These are phyloP conservation scores for Jaltomata sinuosa DNA, from an alignment of 257 asterid genomes.

Conservation along the genomic window DNA sequence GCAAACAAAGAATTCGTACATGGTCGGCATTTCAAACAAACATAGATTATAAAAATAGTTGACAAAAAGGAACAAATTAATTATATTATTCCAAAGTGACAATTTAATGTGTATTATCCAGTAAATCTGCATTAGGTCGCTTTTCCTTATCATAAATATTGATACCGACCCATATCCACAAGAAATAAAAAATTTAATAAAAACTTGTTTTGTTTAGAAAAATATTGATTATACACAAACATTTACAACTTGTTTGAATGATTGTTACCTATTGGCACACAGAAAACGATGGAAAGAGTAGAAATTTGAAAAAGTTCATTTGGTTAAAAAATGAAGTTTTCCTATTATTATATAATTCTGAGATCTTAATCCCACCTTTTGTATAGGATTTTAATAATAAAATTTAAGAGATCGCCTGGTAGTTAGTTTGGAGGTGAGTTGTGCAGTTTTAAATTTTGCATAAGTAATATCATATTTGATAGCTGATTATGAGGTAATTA, in stretches of 20 bases:
- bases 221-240: background rate
- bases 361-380: background rate
- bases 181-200: background rate
- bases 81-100: background rate
- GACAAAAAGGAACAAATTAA: background rate
- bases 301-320: background rate
- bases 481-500: no score
- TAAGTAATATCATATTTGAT: no score
- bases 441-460: no score
- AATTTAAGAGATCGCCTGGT: no score
- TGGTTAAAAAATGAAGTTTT: background rate
- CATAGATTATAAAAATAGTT: background rate
- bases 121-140: background rate
- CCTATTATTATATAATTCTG: no score
- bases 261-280: background rate
- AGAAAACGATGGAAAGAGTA: background rate
- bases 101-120: background rate
- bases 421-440: no score
- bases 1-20: background rate
- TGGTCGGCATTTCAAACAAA: slow-evolving; percentile 2
- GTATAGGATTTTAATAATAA: background rate
- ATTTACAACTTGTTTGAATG: background rate
- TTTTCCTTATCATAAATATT: slow-evolving; percentile 4
- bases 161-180: background rate
- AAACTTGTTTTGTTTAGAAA: background rate